Evolutionary conservation across 2,329 filamentous ascomycete genomes (phyloP).

Genomic region (Xylariales sp.): DNA sequence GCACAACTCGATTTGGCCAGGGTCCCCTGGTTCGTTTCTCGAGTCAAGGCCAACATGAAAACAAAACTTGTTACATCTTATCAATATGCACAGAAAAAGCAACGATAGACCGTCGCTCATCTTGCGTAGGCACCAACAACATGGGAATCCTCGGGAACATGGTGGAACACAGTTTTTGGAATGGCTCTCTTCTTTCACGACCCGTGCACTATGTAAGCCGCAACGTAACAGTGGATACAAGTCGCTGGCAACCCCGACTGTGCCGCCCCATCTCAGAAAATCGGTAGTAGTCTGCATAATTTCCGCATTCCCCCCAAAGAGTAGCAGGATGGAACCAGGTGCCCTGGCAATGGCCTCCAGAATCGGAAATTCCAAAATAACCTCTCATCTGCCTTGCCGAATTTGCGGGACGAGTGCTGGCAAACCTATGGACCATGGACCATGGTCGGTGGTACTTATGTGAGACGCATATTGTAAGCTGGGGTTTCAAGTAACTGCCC

Average conservation of each 20-base stretch:
- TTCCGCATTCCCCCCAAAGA: too few species aligned
- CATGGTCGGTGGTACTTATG: slow-evolving; percentile 6
- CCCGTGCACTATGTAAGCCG: slow-evolving; percentile 7
- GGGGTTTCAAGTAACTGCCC: slow-evolving; percentile 8
- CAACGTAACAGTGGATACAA: neutral
- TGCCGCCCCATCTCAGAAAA: neutral
- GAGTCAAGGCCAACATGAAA: slow-evolving; percentile 6
- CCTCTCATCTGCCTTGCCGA: neutral
- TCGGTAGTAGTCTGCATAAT: slow-evolving; percentile 17
- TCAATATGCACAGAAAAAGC: neutral
- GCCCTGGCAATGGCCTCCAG: slow-evolving; percentile 10
- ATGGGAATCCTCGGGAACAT: slow-evolving; percentile 6
- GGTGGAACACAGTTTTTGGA: slow-evolving; percentile 5
- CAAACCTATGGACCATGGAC: too few species aligned
- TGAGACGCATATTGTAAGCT: slow-evolving; percentile 8
- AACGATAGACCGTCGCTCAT: slow-evolving; percentile 5
- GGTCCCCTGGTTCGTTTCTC: slow-evolving; percentile 1
- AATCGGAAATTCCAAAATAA: slow-evolving; percentile 10
- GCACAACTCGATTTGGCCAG: slow-evolving; percentile 1
- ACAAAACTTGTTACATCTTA: neutral
- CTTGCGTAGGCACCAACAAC: neutral
- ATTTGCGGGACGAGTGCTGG: too few species aligned
- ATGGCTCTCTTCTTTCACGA: slow-evolving; percentile 4
- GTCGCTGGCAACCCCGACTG: neutral
- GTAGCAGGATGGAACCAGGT: slow-evolving; percentile 9